A percentile compares a stretch with the other conserved stretches of the same genome.
phyloP scores from a whole-genome alignment of 2,329 filamentous ascomycete species.

The Myriosclerotinia scirpicola region DNA sequence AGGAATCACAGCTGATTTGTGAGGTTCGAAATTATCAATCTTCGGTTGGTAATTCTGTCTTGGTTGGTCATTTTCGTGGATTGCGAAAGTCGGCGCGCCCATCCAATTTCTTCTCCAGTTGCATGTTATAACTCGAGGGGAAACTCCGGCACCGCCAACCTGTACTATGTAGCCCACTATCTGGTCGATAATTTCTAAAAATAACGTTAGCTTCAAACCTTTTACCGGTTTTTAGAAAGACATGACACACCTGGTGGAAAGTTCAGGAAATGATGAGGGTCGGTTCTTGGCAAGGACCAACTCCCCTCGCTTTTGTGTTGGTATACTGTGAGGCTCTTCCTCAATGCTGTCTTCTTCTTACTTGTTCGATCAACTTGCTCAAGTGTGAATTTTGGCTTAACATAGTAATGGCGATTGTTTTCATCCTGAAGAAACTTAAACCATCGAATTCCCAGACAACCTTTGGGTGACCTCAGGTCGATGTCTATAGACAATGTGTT shows the following conservation, averaged over 20 bases:
- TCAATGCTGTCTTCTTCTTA: neutral
- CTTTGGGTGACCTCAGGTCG: neutral
- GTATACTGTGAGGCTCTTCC: neutral
- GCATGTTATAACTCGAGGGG: neutral
- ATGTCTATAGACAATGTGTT: neutral
- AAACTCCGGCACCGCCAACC: neutral
- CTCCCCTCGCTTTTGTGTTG: neutral
- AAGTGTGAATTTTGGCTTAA: neutral
- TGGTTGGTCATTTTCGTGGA: neutral
- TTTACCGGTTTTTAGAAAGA: neutral
- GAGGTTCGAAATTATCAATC: neutral
- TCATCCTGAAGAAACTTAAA: neutral
- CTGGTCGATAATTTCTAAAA: neutral
- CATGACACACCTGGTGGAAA: neutral
- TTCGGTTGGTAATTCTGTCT: neutral
- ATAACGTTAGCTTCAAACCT: neutral
- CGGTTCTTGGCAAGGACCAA: neutral
- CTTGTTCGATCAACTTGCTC: neutral
- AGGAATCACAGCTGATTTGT: neutral
- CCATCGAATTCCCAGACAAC: neutral
- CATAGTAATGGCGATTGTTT: neutral
- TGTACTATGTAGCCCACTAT: neutral
- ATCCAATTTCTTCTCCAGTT: neutral
- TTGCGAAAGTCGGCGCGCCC: neutral
- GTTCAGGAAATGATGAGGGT: neutral